Evolutionary conservation across 331 rosid species (phyloP), one percentile per base, ranked within the genome.

Genomic region (Quercus tomentella): DNA sequence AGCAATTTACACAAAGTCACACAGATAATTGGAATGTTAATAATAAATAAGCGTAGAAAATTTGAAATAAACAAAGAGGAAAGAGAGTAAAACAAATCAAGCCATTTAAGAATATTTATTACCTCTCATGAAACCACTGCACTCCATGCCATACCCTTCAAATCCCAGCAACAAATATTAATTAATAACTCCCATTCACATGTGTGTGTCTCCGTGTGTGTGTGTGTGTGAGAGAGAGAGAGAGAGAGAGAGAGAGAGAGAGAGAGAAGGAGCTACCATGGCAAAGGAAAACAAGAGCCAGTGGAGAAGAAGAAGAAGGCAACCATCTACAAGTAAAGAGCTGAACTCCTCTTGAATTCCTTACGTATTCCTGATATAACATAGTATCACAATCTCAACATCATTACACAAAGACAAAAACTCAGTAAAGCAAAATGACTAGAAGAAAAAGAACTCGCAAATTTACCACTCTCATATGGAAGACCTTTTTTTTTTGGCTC

Each of bases 131-230:
- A 89, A 93, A 21, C 74, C 76, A 63, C 98, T 86, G 84, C 98
- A 95, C 82, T 95, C 99, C 97, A 93, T 87, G 79, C 96, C 99
- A 76, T 95, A 95, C 20, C 98, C 99, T 95, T 86, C 86, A 79
- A 63, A 78, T 62, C 20, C 77, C 83, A 67, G 8, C 78, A 72
- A 72, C 49, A 12, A 61, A 79, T 49, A 77, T 17, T 57, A 30
- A 51, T 81, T 72, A 41, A 81, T 18, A 65, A 22, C 6, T 74
- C 26, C 49, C 49, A 41, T 41, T 41, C 49, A 41, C 14, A 0
- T 41, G 49, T 41, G 45, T 33, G 41, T 35, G 41, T 6, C 8
- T 35, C 2, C 7, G 41, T 35, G 9, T 35, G 9, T 6, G 9
- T 35, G 9, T 35, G 41, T 0, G n/a, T n/a, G n/a, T n/a, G n/a